phyloP scores from a whole-genome alignment of 176 grass and related monocot species.

The maize (Zea mays) region DNA sequence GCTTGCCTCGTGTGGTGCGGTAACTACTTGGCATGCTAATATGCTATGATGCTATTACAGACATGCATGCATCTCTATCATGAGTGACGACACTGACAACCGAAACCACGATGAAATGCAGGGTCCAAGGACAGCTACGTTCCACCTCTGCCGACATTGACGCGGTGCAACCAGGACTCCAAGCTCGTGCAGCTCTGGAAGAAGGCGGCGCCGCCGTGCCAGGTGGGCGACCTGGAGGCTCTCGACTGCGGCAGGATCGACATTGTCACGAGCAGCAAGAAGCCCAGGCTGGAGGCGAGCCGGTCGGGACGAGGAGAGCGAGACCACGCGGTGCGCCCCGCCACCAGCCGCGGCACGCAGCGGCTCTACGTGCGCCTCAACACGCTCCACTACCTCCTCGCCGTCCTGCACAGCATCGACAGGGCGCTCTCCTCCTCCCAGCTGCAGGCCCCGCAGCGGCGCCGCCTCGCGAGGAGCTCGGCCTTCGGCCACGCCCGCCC shows the following conservation, averaged over 20 bases:
- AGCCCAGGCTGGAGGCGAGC: slow-evolving; percentile 36
- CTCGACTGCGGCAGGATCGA: background rate
- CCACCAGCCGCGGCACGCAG: slow-evolving; percentile 62
- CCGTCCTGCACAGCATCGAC: slow-evolving; percentile 54
- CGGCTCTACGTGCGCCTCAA: slow-evolving; percentile 76
- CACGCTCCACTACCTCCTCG: slow-evolving; percentile 67
- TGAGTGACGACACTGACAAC: background rate
- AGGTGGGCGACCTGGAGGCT: background rate
- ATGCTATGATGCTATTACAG: background rate
- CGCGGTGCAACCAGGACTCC: slow-evolving; percentile 77
- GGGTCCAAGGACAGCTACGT: slow-evolving; percentile 59
- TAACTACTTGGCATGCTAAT: background rate
- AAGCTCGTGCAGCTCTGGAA: slow-evolving; percentile 59
- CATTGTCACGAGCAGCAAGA: background rate
- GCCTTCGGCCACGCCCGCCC: slow-evolving; percentile 50
- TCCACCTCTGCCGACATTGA: slow-evolving; percentile 51
- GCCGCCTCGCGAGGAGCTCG: background rate
- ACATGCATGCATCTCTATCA: too few relatives aligned
- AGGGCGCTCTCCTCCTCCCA: slow-evolving; percentile 24
- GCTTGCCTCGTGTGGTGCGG: slow-evolving; percentile 49
- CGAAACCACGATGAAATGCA: background rate
- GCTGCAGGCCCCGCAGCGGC: background rate
- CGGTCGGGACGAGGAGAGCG: background rate
- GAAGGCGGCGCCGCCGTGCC: slow-evolving; percentile 58
- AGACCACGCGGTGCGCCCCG: slow-evolving; percentile 20